Conservation (phyloP, 305 asterid genomes). For the Fraxinus ornus region DNA sequence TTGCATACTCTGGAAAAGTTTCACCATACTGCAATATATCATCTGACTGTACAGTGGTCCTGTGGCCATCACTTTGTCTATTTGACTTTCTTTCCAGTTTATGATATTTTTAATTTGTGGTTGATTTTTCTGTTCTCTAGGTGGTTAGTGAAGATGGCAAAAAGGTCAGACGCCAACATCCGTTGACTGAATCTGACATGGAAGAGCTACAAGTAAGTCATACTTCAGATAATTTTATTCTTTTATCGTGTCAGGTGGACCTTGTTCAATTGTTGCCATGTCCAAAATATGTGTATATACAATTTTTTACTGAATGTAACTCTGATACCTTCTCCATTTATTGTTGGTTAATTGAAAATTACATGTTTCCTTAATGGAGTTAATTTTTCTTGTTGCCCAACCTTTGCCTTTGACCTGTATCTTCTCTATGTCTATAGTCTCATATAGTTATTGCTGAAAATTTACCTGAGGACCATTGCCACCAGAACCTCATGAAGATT, state of each 20-base stretch:
- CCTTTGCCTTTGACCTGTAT: conserved; percentile 12
- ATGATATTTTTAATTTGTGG: conserved; percentile 14
- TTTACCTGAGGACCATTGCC: conserved; percentile 89
- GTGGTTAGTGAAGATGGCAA: conserved; percentile 84
- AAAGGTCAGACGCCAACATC: conserved; percentile 69
- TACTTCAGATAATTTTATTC: background rate
- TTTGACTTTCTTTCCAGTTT: conserved; percentile 3
- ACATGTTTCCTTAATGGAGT: background rate
- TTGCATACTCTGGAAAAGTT: background rate
- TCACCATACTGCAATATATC: background rate
- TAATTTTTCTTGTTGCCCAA: background rate
- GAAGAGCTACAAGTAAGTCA: conserved; percentile 80
- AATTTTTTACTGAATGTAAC: background rate
- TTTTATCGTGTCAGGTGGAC: background rate
- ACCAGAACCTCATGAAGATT: conserved; percentile 83
- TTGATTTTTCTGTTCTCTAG: conserved; percentile 39
- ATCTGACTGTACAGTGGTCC: background rate
- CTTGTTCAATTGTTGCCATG: background rate
- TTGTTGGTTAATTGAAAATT: background rate
- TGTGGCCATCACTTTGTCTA: background rate
- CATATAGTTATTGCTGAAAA: conserved; percentile 83
- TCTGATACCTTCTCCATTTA: background rate
- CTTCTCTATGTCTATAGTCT: conserved; percentile 44
- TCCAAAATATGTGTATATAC: background rate
- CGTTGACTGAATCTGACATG: conserved; percentile 67